Evolutionary conservation across 2,329 filamentous ascomycete genomes (phyloP), one percentile per base, ranked within the genome.

Genomic region (Colletotrichum musae): DNA sequence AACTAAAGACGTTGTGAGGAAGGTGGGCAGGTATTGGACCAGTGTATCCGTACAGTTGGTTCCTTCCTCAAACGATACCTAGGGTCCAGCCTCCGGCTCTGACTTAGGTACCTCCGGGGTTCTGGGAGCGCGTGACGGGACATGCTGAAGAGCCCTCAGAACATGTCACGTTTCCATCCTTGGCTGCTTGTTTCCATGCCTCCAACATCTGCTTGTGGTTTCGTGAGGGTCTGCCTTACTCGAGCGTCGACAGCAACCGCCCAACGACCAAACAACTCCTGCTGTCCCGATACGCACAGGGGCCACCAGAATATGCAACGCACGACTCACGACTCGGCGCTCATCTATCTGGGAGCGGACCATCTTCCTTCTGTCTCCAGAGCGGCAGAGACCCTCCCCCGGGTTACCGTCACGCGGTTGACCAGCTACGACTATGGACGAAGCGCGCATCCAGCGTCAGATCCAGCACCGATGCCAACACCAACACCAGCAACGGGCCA

Each of bases 351-450:
- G 41, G 10, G 41, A 43, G 41, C 41, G 13, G 41, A 36, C 47
- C 7, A 56, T 32, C 45, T 51, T 45, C 50, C 52, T 48, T n/a
- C 36, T 52, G 47, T 45, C 47, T 36, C 32, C 32, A 36, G 32
- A 36, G 32, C 52, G 36, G 36, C 39, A 64, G 24, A 54, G 24
- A 54, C 52, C 51, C 60, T 62, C 59, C 48, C 58, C 47, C 47
- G 18, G 36, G 58, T 52, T 47, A 52, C 32, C 15, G 45, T 48
- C 45, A 18, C 45, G 54, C 50, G 50, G 59, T n/a, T 54, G 58
- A 47, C 50, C 50, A 24, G 39, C 50, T 54, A 39, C 32, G 3
- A 24, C 21, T 24, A 24, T 24, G 21, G 21, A 24, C 21, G 32
- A 36, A 36, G 32, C 32, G 32, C 32, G 32, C 32, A 36, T 36